These are phyloP conservation scores for Saccharomyces pastorianus DNA, from an alignment of 1,139 yeast species.

Conservation along the genomic window DNA sequence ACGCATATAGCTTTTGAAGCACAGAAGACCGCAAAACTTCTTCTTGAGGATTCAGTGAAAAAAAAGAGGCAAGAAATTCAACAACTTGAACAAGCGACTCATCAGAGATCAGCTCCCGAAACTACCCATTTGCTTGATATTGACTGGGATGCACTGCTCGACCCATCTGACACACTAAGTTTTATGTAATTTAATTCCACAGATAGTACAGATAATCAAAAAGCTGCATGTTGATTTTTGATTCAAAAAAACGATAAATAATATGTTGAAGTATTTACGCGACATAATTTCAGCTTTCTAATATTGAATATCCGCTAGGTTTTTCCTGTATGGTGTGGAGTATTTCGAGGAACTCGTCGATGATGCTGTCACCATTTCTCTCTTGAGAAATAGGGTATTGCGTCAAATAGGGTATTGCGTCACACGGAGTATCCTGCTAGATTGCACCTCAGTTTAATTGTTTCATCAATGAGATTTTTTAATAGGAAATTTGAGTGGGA, in stretches of 20 bases:
- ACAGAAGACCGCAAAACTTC: slow-evolving; percentile 7
- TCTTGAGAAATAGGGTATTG: too few relatives aligned
- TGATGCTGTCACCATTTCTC: background rate
- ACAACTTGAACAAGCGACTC: slow-evolving; percentile 6
- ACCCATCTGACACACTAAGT: slow-evolving; percentile 6
- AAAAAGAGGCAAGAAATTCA: slow-evolving; percentile 7
- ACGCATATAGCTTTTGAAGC: slow-evolving; percentile 9
- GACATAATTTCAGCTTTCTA: background rate
- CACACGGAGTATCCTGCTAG: background rate
- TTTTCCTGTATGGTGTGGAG: background rate
- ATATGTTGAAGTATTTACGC: background rate
- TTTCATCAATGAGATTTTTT: background rate
- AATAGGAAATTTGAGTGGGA: background rate
- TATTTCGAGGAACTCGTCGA: background rate
- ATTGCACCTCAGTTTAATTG: background rate
- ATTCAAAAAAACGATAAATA: background rate
- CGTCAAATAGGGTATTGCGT: background rate
- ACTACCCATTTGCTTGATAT: slow-evolving; percentile 2
- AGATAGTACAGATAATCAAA: background rate
- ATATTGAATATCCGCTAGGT: background rate
- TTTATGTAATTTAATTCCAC: background rate
- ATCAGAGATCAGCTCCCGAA: slow-evolving; percentile 1
- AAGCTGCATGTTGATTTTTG: background rate
- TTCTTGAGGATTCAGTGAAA: slow-evolving; percentile 9
- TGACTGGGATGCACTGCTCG: slow-evolving; percentile 9